These are phyloP conservation scores for Penicillium sp. DNA, from an alignment of 2,329 filamentous ascomycete species.

Conservation along the genomic window DNA sequence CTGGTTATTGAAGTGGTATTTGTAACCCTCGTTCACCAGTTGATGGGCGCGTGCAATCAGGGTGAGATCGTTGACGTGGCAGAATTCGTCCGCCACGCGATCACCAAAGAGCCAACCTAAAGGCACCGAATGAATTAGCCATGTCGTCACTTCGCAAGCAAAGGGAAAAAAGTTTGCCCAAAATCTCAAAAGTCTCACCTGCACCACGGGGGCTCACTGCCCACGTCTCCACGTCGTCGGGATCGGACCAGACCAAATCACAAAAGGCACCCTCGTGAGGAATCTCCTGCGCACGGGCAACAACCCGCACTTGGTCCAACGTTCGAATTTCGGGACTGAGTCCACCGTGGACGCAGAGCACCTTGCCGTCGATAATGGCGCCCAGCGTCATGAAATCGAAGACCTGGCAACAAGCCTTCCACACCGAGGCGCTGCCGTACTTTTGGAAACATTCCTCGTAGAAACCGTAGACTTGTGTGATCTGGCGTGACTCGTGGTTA, in stretches of 20 bases:
- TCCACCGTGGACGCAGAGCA: conserved; percentile 67
- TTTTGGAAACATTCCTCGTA: conserved; percentile 73
- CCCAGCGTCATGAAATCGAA: conserved; percentile 72
- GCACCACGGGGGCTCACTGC: conserved; percentile 63
- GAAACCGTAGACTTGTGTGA: conserved; percentile 73
- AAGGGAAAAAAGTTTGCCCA: too few species aligned
- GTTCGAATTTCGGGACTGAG: conserved; percentile 68
- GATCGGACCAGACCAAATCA: conserved; percentile 70
- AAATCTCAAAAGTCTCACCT: conserved; percentile 37
- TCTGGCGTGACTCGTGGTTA: conserved; percentile 71
- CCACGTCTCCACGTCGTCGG: conserved; percentile 66
- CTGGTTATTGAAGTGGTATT: conserved; percentile 92
- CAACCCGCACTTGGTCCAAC: conserved; percentile 67
- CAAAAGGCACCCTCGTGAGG: conserved; percentile 73
- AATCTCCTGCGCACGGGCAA: conserved; percentile 68
- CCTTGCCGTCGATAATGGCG: conserved; percentile 67
- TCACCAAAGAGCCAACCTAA: conserved; percentile 59
- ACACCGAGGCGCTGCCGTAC: conserved; percentile 70
- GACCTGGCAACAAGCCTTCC: conserved; percentile 73
- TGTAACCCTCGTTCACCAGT: conserved; percentile 71
- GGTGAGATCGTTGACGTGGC: conserved; percentile 66
- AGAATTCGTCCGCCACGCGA: conserved; percentile 69
- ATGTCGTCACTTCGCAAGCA: neutral
- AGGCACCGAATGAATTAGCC: neutral
- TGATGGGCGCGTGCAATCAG: conserved; percentile 69